A percentile compares a stretch with the other conserved stretches of the same genome.
These are phyloP conservation scores for Thecamonas trahens DNA, from an alignment of 78 protist genomes.

Conservation along the genomic window DNA sequence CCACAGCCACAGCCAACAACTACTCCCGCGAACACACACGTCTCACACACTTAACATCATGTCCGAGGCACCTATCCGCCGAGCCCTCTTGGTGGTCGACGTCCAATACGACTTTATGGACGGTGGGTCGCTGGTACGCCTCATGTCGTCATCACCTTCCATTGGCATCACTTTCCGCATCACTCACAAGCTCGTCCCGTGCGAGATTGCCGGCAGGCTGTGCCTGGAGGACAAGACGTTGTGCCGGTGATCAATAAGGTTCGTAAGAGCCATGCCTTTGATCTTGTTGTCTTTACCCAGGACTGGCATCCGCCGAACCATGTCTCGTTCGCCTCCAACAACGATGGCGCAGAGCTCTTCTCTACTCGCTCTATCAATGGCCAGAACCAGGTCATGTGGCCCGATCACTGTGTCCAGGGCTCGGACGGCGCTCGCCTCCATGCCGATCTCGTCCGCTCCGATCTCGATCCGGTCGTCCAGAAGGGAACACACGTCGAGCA, in stretches of 20 bases:
- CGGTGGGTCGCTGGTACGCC: conserved; percentile 8
- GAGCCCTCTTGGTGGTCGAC: conserved; percentile 41
- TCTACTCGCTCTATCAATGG: too few species aligned
- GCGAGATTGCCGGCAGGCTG: conserved; percentile 1
- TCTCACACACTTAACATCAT: too few species aligned
- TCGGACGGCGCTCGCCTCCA: conserved; percentile 45
- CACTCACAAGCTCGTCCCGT: neutral
- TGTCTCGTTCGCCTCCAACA: conserved; percentile 51
- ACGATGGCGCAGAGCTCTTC: too few species aligned
- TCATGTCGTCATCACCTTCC: too few species aligned
- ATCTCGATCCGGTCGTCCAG: conserved; percentile 4
- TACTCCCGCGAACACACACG: too few species aligned
- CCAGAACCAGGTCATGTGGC: conserved; percentile 57
- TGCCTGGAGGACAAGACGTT: conserved; percentile 9
- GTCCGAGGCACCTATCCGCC: too few species aligned
- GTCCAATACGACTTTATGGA: conserved; percentile 54
- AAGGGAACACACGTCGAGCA: conserved; percentile 40
- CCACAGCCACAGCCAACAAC: too few species aligned
- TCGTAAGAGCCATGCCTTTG: conserved; percentile 1
- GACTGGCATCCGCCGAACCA: conserved; percentile 70
- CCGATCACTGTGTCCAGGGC: conserved; percentile 64
- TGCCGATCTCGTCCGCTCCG: neutral
- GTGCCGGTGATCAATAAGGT: conserved; percentile 29
- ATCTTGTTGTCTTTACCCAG: conserved; percentile 34
- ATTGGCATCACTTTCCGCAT: too few species aligned